Evolutionary conservation across 169 alveolate species (phyloP), one percentile per base, ranked within the genome.

Genomic region (Plasmodium falciparum): DNA sequence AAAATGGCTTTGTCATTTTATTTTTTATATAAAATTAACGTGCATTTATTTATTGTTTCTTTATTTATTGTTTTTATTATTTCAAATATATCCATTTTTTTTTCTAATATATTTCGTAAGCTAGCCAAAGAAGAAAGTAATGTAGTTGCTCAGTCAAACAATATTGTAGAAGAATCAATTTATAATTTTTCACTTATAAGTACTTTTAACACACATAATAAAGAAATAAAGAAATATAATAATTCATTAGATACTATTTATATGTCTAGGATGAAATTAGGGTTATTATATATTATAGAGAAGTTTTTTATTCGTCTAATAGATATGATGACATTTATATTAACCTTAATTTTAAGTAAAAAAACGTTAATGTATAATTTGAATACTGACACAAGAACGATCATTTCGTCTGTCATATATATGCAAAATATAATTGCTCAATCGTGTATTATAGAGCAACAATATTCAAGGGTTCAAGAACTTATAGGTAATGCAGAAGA

Each of bases 381-480:
- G 0, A 17, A 67, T 26, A 22, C 24, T 2, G 83, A 80, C 20
- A 33, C 80, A n/a, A 80, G 83, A 69, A 54, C 59, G 6, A 49
- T 71, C 9, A 69, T 80, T 62, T 80, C 90, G 3, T 80, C 90
- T 2, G 85, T 80, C 69, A 80, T 80, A 58, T 80, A 67, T 62
- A 80, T 80, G 69, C 80, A 80, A 54, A 80, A 80, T 29, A 80
- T 80, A 20, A 80, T 80, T 17, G 39, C 90, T 13, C 83, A 80
- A 29, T 80, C 90, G 2, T 80, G 83, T 43, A 80, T 73, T 9
- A 80, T 80, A 43, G 90, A 80, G 70, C 90, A 80, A 26, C 90
- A 80, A 49, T 80, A 80, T 80, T 66, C 90, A 20, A n/a, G 90
- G 15, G 74, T 80, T 24, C 90, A 80, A 71, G 90, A 80, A 56